Percentiles rank a stretch among this genome's conserved stretches.
Conservation (phyloP, 2,329 filamentous ascomycete species). For the Grosmannia huntii region DNA sequence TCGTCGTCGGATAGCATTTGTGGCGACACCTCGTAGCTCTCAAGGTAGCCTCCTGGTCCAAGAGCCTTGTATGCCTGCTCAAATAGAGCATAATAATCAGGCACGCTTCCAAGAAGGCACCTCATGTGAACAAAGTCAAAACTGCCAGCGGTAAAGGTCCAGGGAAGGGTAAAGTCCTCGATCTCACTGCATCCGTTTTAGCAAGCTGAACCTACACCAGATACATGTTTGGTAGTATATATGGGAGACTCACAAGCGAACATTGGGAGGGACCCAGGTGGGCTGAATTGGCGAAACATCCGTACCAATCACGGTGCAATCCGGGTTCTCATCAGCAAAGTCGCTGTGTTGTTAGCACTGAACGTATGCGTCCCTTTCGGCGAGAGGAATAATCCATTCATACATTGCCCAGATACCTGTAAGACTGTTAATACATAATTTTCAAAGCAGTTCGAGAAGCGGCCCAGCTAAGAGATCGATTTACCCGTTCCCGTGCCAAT, state of each 20-base stretch:
- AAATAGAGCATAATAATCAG: conserved; percentile 32
- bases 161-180: conserved; percentile 41
- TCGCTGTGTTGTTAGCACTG: neutral
- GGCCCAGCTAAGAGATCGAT: neutral
- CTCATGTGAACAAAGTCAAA: conserved; percentile 49
- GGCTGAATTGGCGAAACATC: neutral
- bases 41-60: conserved; percentile 18
- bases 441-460: too few relatives aligned
- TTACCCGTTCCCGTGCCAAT: neutral
- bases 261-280: conserved; percentile 22
- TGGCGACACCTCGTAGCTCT: conserved; percentile 10
- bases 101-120: conserved; percentile 39
- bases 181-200: conserved; percentile 26
- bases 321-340: neutral
- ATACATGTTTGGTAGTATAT: too few relatives aligned
- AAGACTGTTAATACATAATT: neutral
- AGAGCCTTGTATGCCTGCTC: conserved; percentile 21
- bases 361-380: too few relatives aligned
- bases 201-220: too few relatives aligned
- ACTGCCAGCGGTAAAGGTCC: conserved; percentile 30
- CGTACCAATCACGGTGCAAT: neutral
- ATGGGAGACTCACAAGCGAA: neutral
- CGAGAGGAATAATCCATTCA: too few relatives aligned
- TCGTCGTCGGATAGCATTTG: conserved; percentile 15
- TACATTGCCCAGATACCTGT: neutral